Evolutionary conservation across 768 basidiomycete genomes (phyloP).

Genomic region (Lactarius psammicola): DNA sequence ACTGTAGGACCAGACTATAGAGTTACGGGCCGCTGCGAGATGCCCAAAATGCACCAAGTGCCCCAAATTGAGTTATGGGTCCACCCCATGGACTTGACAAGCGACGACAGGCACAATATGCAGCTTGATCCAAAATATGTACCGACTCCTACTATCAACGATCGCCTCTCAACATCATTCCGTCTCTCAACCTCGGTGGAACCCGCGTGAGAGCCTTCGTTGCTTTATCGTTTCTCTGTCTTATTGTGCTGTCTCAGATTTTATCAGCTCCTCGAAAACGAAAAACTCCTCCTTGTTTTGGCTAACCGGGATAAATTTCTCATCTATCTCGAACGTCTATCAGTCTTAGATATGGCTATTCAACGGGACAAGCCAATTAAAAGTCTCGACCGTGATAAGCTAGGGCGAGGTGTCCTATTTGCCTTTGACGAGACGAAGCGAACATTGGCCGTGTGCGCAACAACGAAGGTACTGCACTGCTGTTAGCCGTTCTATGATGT

Average conservation of each 20-base stretch:
- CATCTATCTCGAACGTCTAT: slow-evolving; percentile 19
- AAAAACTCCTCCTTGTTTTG: slow-evolving; percentile 20
- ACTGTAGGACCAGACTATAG: neutral
- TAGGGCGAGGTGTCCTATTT: slow-evolving; percentile 45
- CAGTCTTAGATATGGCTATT: slow-evolving; percentile 1
- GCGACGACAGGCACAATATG: slow-evolving; percentile 16
- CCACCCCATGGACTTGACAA: slow-evolving; percentile 4
- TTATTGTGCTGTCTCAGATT: slow-evolving; percentile 11
- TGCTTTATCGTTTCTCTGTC: neutral
- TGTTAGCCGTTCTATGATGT: neutral
- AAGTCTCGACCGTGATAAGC: slow-evolving; percentile 43
- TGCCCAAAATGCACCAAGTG: neutral
- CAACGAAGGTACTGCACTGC: slow-evolving; percentile 39
- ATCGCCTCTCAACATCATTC: neutral
- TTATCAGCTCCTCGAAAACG: slow-evolving; percentile 18
- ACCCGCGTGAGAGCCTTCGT: neutral
- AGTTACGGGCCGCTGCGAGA: neutral
- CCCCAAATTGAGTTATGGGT: slow-evolving; percentile 4
- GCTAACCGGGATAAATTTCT: neutral
- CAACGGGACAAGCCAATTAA: neutral
- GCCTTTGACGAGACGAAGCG: slow-evolving; percentile 54
- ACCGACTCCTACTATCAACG: neutral
- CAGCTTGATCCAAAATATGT: slow-evolving; percentile 7
- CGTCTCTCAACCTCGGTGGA: neutral
- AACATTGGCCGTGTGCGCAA: slow-evolving; percentile 47